Conservation (phyloP, 192 early-diverging fungal species). For the Podila epigama region DNA sequence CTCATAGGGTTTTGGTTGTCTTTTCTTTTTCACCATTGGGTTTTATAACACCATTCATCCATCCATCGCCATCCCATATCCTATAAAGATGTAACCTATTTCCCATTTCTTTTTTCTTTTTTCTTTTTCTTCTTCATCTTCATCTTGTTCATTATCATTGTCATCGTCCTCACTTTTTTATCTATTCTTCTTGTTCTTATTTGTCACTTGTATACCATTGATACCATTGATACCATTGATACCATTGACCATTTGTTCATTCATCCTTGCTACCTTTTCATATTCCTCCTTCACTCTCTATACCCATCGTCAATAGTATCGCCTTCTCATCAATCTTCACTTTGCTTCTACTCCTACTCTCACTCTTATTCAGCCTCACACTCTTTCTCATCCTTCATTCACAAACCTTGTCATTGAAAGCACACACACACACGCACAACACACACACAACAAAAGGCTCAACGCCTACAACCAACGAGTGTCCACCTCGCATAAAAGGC, state of each 20-base stretch:
- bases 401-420: not conserved
- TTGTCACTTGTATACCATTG: too few species aligned
- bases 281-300: too few species aligned
- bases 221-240: too few species aligned
- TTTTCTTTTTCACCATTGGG: not conserved
- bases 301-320: too few species aligned
- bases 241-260: too few species aligned
- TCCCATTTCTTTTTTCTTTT: not conserved
- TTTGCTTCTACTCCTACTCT: not conserved
- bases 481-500: too few species aligned
- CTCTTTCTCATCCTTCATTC: not conserved
- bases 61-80: too few species aligned
- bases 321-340: not conserved
- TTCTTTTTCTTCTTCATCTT: not conserved
- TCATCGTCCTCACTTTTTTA: not conserved
- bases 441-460: too few species aligned
- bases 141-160: not conserved
- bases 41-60: not conserved
- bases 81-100: slow-evolving; percentile 3
- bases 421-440: too few species aligned
- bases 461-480: too few species aligned
- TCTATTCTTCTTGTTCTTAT: too few species aligned
- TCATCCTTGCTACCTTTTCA: too few species aligned
- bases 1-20: not conserved
- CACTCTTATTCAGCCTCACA: not conserved